Conservation (phyloP, 129 eudicot species). For the Pulicaria dysenterica region DNA sequence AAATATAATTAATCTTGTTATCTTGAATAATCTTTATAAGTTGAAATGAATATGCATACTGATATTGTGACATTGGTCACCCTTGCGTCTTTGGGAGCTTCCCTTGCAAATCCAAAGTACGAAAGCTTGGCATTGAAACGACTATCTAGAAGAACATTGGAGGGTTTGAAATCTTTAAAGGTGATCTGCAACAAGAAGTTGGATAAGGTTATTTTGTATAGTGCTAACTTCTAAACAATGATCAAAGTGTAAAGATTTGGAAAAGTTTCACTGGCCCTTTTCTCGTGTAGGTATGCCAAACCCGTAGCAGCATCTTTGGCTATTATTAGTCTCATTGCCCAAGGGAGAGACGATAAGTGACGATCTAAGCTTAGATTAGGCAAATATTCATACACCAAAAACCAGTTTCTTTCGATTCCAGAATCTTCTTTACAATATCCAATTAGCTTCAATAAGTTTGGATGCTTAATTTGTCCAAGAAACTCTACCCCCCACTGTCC, state of each 20-base stretch:
- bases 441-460: constrained; percentile 67
- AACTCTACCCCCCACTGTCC: constrained; percentile 78
- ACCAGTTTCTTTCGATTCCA: constrained; percentile 64
- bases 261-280: constrained; percentile 51
- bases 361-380: constrained; percentile 74
- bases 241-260: neutral
- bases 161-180: constrained; percentile 83
- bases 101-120: constrained; percentile 81
- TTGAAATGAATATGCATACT: constrained; percentile 38
- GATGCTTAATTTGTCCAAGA: constrained; percentile 70
- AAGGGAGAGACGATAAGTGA: constrained; percentile 62
- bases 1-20: too few relatives aligned
- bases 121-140: constrained; percentile 83
- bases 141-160: constrained; percentile 78
- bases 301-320: constrained; percentile 86
- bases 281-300: constrained; percentile 70
- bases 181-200: constrained; percentile 47
- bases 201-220: neutral
- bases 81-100: constrained; percentile 63
- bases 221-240: too few relatives aligned
- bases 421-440: constrained; percentile 81
- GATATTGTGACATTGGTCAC: constrained; percentile 69
- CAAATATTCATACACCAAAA: constrained; percentile 77
- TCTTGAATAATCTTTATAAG: neutral
- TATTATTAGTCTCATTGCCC: constrained; percentile 68